Evolutionary conservation across 106 monocot species (phyloP).

Genomic region (Dendrobium chrysotoxum): DNA sequence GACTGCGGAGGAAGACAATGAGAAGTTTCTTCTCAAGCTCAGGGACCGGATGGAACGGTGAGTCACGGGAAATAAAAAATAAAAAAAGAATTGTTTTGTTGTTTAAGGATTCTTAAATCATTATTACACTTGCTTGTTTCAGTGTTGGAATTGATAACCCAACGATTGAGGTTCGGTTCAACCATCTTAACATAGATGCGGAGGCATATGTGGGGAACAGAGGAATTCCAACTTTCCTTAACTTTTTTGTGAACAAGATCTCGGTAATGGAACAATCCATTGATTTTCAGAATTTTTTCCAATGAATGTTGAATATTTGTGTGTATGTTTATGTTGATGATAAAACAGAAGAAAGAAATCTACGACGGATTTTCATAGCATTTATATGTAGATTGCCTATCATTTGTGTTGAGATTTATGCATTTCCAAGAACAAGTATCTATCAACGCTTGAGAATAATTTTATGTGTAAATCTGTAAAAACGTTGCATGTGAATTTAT

Average conservation of each 20-base stretch:
- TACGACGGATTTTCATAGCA: not conserved
- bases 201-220: conserved; percentile 40
- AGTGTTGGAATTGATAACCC: conserved; percentile 60
- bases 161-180: conserved; percentile 47
- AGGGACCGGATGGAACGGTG: conserved; percentile 35
- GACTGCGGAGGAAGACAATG: conserved; percentile 48
- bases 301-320: not conserved
- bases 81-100: not conserved
- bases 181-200: conserved; percentile 33
- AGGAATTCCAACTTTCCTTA: conserved; percentile 34
- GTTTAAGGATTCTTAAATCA: not conserved
- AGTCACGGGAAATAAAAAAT: not conserved
- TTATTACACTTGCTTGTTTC: not conserved
- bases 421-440: too few relatives aligned
- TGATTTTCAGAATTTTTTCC: not conserved
- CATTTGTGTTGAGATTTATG: not conserved
- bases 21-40: conserved; percentile 38
- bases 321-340: not conserved
- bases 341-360: not conserved
- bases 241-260: conserved; percentile 26
- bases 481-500: not conserved
- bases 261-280: conserved; percentile 18
- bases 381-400: not conserved
- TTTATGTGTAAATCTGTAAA: not conserved
- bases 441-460: not conserved